These are phyloP conservation scores for Styphnolobium japonicum DNA, from an alignment of 306 rosid genomes.

Conservation along the genomic window DNA sequence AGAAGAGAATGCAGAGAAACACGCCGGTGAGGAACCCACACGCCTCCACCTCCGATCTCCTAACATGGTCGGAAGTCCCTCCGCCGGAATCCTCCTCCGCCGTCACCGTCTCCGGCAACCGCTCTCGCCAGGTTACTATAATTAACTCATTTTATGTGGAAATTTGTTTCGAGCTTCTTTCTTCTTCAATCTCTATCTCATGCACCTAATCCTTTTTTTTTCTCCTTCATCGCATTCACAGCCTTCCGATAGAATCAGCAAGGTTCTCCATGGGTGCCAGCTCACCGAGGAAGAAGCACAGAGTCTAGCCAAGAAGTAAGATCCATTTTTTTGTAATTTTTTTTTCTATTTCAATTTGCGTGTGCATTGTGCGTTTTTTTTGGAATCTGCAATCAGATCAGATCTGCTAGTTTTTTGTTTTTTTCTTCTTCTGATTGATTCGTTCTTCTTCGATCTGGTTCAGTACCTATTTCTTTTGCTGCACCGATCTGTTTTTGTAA, in stretches of 20 bases:
- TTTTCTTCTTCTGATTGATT: not conserved
- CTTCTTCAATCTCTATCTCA: not conserved
- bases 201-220: not conserved
- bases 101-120: conserved; percentile 36
- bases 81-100: conserved; percentile 42
- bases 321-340: not conserved
- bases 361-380: not conserved
- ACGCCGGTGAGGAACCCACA: conserved; percentile 60
- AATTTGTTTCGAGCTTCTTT: not conserved
- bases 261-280: conserved; percentile 85
- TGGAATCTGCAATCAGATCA: conserved; percentile 7
- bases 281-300: conserved; percentile 86
- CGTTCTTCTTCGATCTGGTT: conserved; percentile 21
- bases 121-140: conserved; percentile 35
- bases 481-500: conserved; percentile 22
- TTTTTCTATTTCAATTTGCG: not conserved
- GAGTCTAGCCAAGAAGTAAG: conserved; percentile 46
- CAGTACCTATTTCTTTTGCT: not conserved
- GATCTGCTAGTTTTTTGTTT: conserved; percentile 9
- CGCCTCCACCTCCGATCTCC: conserved; percentile 79
- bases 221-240: conserved; percentile 29
- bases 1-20: conserved; percentile 45
- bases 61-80: conserved; percentile 78
- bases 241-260: conserved; percentile 89
- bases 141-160: no score